Conservation (phyloP, 2,329 filamentous ascomycete genomes). For the Microsporum audouinii region DNA sequence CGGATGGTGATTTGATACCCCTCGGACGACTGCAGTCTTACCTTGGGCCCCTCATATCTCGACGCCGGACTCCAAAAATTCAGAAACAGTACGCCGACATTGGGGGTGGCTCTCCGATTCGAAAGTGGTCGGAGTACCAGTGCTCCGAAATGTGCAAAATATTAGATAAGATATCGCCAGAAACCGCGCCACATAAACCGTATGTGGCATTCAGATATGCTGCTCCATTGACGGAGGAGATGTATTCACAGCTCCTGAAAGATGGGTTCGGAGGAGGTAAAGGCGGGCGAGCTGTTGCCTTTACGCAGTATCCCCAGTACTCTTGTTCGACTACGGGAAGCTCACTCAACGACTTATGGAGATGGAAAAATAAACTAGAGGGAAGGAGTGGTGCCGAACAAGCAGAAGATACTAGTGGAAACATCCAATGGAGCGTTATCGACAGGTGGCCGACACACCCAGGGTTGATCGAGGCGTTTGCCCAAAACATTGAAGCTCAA, state of each 20-base stretch:
- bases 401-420: slow-evolving; percentile 39
- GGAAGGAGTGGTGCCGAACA: slow-evolving; percentile 52
- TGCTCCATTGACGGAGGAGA: slow-evolving; percentile 82
- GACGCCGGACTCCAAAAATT: slow-evolving; percentile 86
- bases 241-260: slow-evolving; percentile 68
- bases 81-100: slow-evolving; percentile 91
- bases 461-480: slow-evolving; percentile 83
- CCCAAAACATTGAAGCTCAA: slow-evolving; percentile 79
- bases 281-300: slow-evolving; percentile 88
- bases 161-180: slow-evolving; percentile 76
- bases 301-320: slow-evolving; percentile 97
- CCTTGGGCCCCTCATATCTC: slow-evolving; percentile 75
- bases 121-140: slow-evolving; percentile 96
- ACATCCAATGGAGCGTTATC: slow-evolving; percentile 93
- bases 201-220: slow-evolving; percentile 97
- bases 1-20: slow-evolving; percentile 91
- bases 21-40: slow-evolving; percentile 84
- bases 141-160: slow-evolving; percentile 94
- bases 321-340: slow-evolving; percentile 95
- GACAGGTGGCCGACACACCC: slow-evolving; percentile 92
- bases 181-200: slow-evolving; percentile 91
- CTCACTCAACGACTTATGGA: slow-evolving; percentile 95
- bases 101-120: slow-evolving; percentile 92
- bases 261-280: slow-evolving; percentile 86
- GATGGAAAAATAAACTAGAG: slow-evolving; percentile 78